Conservation (phyloP, 2,329 filamentous ascomycete species). For the Dactylonectria estremocensis region DNA sequence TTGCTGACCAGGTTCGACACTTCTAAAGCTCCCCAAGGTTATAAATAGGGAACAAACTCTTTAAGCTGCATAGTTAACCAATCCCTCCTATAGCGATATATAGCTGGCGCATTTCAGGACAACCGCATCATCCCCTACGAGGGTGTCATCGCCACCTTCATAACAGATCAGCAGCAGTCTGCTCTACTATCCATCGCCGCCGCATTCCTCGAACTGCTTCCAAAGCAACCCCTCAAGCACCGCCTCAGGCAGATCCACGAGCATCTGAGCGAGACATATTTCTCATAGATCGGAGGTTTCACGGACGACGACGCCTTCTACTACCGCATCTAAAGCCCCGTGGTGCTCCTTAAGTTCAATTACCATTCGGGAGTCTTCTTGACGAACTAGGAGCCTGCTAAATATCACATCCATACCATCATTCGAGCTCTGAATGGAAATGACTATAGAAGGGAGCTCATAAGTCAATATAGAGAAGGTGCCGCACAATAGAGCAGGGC, state of each 20-base stretch:
- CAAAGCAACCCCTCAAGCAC: constrained; percentile 65
- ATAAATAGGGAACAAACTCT: too few species aligned
- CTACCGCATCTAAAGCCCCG: constrained; percentile 83
- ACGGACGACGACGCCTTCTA: constrained; percentile 81
- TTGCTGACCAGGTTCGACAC: constrained; percentile 81
- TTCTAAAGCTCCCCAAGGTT: constrained; percentile 61
- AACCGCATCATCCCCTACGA: constrained; percentile 84
- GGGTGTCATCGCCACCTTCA: constrained; percentile 70
- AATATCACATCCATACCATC: constrained; percentile 85
- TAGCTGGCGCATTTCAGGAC: constrained; percentile 79
- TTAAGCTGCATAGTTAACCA: too few species aligned
- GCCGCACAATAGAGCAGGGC: too few species aligned
- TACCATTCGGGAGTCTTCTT: constrained; percentile 86
- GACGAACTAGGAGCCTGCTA: constrained; percentile 79
- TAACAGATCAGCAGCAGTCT: constrained; percentile 65
- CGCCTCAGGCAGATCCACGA: constrained; percentile 68
- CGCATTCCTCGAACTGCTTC: constrained; percentile 80
- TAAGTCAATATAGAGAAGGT: too few species aligned
- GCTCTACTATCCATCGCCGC: constrained; percentile 71
- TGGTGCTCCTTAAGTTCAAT: constrained; percentile 83
- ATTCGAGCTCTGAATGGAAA: constrained; percentile 81
- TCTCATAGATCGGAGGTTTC: constrained; percentile 83
- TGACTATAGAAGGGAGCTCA: constrained; percentile 75
- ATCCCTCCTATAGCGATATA: too few species aligned
- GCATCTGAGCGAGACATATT: constrained; percentile 80